Base-by-base conservation (phyloP, 495 filamentous ascomycete species). In the Neurospora sp. region DNA sequence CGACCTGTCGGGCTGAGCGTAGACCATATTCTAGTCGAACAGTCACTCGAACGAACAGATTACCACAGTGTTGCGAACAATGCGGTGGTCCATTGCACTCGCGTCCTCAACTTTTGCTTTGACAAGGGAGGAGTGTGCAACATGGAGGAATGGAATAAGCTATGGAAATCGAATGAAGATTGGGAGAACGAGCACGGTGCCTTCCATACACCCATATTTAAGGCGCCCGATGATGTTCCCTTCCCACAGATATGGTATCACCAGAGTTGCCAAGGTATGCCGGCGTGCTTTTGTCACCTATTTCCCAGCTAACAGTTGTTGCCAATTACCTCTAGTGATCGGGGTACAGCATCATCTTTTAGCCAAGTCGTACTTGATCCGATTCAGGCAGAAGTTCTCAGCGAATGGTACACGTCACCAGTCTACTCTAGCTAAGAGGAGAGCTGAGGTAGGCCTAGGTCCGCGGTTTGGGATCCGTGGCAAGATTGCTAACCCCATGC, bases 31-130 rank as follows among this genome's bases (percentile, higher is more conserved):
- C 76, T 85, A 22, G 79, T 86, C 71, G 82, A 87, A 70, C 82
- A 83, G 41, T 83, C 82, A 0, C 75, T 85, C 10, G 75, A 77
- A 0, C 73, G 78, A 1, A 78, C 82, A 0, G 80, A 83, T 71
- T 86, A 88, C 69, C 83, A 83, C 74, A 81, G 78, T 0, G 87
- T 86, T 86, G 84, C 86, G 3, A 87, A 88, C 75, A 80, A 85
- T 27, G 86, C 86, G 35, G 82, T 89, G 0, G 81, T 85, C 0
- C 83, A 86, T 44, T 85, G 85, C 27, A 85, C 87, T 3, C 84
- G 87, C 38, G 84, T 87, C 0, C 75, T 89, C 8, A 87, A 87
- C 71, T 85, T 82, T 73, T 87, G 85, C 71, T 86, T 86, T 69
- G 83, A 27, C 74, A 80, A 39, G 12, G 20, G 40, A 72, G 73